phyloP scores from a whole-genome alignment of 768 basidiomycete genomes.

The Boletus rubropictus region DNA sequence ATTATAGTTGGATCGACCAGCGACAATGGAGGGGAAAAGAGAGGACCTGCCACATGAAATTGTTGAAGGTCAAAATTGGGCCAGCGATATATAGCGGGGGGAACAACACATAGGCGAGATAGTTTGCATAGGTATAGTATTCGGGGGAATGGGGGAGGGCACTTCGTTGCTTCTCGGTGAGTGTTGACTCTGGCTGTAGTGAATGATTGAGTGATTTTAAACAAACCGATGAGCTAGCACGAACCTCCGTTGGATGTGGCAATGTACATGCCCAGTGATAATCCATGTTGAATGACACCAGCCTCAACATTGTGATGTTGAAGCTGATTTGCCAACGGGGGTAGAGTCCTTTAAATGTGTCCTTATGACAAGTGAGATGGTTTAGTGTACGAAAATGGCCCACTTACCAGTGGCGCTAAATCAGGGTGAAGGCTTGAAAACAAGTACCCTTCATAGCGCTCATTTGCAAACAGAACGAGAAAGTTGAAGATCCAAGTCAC shows the following conservation, averaged over 20 bases:
- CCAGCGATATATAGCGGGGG: constrained; percentile 94
- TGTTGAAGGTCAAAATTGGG: constrained; percentile 93
- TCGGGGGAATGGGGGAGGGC: constrained; percentile 47
- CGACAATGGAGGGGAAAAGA: not conserved
- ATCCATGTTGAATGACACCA: constrained; percentile 92
- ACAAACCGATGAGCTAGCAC: constrained; percentile 10
- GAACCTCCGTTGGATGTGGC: constrained; percentile 39
- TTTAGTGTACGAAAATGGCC: not conserved
- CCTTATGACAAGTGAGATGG: constrained; percentile 37
- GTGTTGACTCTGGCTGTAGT: constrained; percentile 25
- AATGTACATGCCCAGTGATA: constrained; percentile 73
- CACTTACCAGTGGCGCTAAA: constrained; percentile 57
- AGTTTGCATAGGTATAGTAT: constrained; percentile 65
- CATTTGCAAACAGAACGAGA: constrained; percentile 69
- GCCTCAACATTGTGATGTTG: constrained; percentile 93
- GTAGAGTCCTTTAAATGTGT: constrained; percentile 65
- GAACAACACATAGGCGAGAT: constrained; percentile 83
- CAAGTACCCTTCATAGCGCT: constrained; percentile 66
- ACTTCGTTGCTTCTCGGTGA: constrained; percentile 58
- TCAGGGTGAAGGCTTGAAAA: constrained; percentile 52
- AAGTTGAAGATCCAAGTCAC: constrained; percentile 78
- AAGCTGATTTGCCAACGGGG: constrained; percentile 92
- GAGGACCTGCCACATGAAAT: constrained; percentile 88
- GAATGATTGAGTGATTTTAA: constrained; percentile 3
- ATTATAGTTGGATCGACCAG: not conserved